Evolutionary conservation across 1,284 basidiomycete species (phyloP).

Genomic region (Boletellus sp.): DNA sequence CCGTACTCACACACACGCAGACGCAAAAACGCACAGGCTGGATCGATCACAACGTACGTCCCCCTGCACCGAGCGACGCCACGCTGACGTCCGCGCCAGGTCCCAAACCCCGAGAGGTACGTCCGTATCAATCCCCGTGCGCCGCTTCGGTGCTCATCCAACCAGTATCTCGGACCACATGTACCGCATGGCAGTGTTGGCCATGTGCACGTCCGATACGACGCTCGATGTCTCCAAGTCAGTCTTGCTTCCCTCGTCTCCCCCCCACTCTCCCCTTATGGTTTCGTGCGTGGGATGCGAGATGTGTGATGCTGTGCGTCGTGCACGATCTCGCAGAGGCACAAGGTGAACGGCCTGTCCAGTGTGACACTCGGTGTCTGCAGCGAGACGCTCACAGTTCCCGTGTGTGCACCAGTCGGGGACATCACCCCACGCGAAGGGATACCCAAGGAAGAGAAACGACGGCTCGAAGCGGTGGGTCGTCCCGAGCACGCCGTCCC

Average conservation of each 20-base stretch:
- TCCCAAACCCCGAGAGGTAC: constrained; percentile 78
- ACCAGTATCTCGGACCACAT: constrained; percentile 92
- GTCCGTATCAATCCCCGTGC: background rate
- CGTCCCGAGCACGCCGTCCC: background rate
- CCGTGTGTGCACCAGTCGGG: constrained; percentile 57
- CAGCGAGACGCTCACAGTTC: background rate
- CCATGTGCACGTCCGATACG: constrained; percentile 75
- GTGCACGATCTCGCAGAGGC: constrained; percentile 98
- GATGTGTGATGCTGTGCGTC: constrained; percentile 85
- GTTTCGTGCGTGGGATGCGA: constrained; percentile 28
- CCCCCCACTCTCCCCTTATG: background rate
- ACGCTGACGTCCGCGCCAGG: constrained; percentile 40
- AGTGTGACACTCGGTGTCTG: background rate
- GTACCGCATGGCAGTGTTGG: constrained; percentile 94
- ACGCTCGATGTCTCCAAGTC: constrained; percentile 77
- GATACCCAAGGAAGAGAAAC: constrained; percentile 80
- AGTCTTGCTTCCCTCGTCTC: constrained; percentile 13
- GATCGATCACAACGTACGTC: constrained; percentile 74
- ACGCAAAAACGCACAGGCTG: constrained; percentile 94
- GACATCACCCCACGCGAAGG: constrained; percentile 92
- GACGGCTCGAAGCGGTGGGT: constrained; percentile 65
- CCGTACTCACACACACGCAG: constrained; percentile 37
- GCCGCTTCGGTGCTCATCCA: background rate
- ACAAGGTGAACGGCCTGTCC: constrained; percentile 49
- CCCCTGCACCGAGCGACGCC: background rate